phyloP scores from a whole-genome alignment of 2,329 filamentous ascomycete genomes.

The Trichoderma simmonsii region DNA sequence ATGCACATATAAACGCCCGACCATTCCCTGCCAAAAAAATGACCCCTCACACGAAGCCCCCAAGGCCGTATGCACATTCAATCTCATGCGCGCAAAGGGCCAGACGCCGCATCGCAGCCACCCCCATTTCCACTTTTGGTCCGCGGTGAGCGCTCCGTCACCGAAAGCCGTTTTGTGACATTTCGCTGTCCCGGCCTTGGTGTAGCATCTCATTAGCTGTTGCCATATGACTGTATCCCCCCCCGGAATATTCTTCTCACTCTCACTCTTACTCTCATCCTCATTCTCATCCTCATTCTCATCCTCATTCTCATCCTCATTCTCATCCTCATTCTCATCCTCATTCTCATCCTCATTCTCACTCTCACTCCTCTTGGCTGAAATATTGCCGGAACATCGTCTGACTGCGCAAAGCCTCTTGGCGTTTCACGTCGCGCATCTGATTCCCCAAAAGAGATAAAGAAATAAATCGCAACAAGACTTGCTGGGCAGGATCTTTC shows the following conservation, averaged over 20 bases:
- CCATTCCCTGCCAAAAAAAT: constrained; percentile 36
- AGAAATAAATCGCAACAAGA: neutral
- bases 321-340: neutral
- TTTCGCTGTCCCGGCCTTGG: neutral
- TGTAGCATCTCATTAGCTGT: neutral
- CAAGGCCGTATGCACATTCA: neutral
- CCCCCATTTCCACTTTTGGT: constrained; percentile 16
- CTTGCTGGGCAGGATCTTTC: neutral
- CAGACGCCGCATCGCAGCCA: constrained; percentile 6
- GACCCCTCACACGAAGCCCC: constrained; percentile 8
- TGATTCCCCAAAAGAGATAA: neutral
- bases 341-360: neutral
- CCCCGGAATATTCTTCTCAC: neutral
- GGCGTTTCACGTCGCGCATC: neutral
- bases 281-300: neutral
- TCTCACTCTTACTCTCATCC: neutral
- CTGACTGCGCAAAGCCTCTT: neutral
- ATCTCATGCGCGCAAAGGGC: neutral
- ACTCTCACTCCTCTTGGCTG: neutral
- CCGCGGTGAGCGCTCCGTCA: constrained; percentile 14
- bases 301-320: neutral
- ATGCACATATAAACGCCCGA: constrained; percentile 49
- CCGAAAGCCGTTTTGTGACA: neutral
- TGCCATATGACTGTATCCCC: neutral
- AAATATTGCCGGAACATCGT: neutral